phyloP scores from a whole-genome alignment of 305 asterid species.

The Stenogyne calaminthoides region DNA sequence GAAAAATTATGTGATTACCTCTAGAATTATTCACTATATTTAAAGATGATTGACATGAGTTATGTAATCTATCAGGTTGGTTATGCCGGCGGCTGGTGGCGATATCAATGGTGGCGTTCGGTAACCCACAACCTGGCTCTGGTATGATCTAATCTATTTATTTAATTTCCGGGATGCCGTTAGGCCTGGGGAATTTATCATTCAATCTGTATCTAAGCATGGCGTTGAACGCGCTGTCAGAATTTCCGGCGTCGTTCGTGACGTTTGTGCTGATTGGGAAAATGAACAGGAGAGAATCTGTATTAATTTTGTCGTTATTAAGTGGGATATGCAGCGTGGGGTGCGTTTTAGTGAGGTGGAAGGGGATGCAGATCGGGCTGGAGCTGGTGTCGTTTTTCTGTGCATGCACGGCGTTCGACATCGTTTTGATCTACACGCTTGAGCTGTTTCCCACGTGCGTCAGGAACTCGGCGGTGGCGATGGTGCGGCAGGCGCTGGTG shows the following conservation, averaged over 20 bases:
- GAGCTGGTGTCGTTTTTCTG: conserved; percentile 49
- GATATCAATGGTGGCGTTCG: conserved; percentile 45
- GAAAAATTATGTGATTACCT: no score
- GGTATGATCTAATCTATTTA: conserved; percentile 62
- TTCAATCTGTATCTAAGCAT: conserved; percentile 51
- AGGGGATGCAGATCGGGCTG: conserved; percentile 36
- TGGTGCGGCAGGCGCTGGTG: conserved; percentile 58
- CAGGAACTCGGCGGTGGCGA: conserved; percentile 58
- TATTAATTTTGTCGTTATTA: conserved; percentile 38
- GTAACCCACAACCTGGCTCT: no score
- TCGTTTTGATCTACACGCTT: conserved; percentile 41
- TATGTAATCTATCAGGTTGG: conserved; percentile 18
- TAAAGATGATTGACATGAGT: no score
- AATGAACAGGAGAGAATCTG: conserved; percentile 40
- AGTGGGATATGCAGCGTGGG: conserved; percentile 51
- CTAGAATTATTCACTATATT: no score
- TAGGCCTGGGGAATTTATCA: conserved; percentile 54
- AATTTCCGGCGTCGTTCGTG: conserved; percentile 46
- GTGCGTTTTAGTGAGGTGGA: conserved; percentile 40
- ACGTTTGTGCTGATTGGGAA: conserved; percentile 42
- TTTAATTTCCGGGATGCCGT: conserved; percentile 77
- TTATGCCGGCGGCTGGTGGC: conserved; percentile 40
- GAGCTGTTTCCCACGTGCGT: conserved; percentile 61
- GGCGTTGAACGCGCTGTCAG: conserved; percentile 48
- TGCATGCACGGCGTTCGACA: conserved; percentile 46